Percentiles rank a stretch among this genome's conserved stretches.
phyloP scores from a whole-genome alignment of 2,329 filamentous ascomycete species.

The Colletotrichum sp. region DNA sequence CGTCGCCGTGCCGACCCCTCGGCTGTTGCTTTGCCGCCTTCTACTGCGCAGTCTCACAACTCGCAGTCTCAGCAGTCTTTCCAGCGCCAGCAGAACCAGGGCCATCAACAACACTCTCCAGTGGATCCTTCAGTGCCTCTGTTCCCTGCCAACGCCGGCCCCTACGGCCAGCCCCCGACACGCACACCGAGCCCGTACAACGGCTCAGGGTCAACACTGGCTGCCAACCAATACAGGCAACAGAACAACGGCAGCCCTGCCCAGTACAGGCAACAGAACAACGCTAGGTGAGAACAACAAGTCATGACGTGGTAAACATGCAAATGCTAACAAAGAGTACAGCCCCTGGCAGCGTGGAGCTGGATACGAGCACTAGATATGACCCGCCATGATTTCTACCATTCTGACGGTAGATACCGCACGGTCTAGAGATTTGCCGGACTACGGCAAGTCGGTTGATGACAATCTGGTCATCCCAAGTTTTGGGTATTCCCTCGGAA shows the following conservation, averaged over 20 bases:
- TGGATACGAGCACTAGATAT: conserved; percentile 42
- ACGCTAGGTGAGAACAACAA: conserved; percentile 36
- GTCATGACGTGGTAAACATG: neutral
- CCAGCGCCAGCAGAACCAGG: conserved; percentile 24
- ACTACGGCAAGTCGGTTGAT: neutral
- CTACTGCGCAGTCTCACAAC: conserved; percentile 21
- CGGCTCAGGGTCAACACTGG: conserved; percentile 34
- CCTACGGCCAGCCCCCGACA: conserved; percentile 30
- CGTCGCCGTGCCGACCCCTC: conserved; percentile 36
- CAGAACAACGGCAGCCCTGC: conserved; percentile 38
- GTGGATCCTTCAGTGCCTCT: conserved; percentile 48
- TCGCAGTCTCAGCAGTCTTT: conserved; percentile 27
- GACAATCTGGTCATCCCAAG: neutral
- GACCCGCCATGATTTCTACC: conserved; percentile 2
- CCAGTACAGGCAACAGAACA: conserved; percentile 41
- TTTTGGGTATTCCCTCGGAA: neutral
- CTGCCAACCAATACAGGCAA: conserved; percentile 29
- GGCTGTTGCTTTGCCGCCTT: conserved; percentile 28
- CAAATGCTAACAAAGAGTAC: conserved; percentile 19
- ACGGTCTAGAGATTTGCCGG: neutral
- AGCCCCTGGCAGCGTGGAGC: conserved; percentile 53
- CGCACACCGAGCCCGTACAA: conserved; percentile 40
- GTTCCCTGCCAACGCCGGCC: conserved; percentile 40
- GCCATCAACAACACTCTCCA: conserved; percentile 39
- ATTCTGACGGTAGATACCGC: neutral